Conservation (phyloP, 768 basidiomycete genomes). For the Boletus barrowsii region DNA sequence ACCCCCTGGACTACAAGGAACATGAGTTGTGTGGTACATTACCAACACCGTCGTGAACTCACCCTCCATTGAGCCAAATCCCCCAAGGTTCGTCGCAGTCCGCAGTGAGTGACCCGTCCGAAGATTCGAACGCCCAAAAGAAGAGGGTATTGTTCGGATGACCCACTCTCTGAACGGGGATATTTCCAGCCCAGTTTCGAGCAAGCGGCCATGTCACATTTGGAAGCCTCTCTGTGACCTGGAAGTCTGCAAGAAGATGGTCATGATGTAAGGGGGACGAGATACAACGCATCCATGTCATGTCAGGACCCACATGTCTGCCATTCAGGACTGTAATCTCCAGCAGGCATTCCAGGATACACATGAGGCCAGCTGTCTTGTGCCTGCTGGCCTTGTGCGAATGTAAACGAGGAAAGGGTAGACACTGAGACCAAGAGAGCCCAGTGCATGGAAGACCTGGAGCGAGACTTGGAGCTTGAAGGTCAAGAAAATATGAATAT, state of each 20-base stretch:
- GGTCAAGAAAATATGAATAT: too few relatives aligned
- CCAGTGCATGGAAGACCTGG: not conserved
- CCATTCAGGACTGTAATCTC: slow-evolving; percentile 56
- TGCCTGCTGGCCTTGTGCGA: not conserved
- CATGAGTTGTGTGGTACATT: not conserved
- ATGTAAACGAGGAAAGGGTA: not conserved
- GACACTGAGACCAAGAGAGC: not conserved
- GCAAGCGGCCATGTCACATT: slow-evolving; percentile 53
- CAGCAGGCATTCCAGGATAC: slow-evolving; percentile 41
- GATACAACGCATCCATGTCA: not conserved
- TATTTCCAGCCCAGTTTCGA: slow-evolving; percentile 59
- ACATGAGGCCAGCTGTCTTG: slow-evolving; percentile 33
- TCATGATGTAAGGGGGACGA: not conserved
- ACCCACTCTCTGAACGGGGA: slow-evolving; percentile 52
- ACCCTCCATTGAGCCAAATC: slow-evolving; percentile 74
- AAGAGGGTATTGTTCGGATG: slow-evolving; percentile 66
- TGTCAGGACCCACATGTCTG: slow-evolving; percentile 47
- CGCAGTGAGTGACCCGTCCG: slow-evolving; percentile 51
- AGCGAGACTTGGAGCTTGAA: not conserved
- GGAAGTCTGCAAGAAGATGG: slow-evolving; percentile 45
- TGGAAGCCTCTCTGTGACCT: slow-evolving; percentile 52
- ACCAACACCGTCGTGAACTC: slow-evolving; percentile 13
- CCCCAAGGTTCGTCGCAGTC: slow-evolving; percentile 53
- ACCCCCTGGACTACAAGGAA: slow-evolving; percentile 50
- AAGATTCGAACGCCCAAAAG: slow-evolving; percentile 61